Conservation (phyloP, 495 filamentous ascomycete species). For the Hyaloscypha variabilis region DNA sequence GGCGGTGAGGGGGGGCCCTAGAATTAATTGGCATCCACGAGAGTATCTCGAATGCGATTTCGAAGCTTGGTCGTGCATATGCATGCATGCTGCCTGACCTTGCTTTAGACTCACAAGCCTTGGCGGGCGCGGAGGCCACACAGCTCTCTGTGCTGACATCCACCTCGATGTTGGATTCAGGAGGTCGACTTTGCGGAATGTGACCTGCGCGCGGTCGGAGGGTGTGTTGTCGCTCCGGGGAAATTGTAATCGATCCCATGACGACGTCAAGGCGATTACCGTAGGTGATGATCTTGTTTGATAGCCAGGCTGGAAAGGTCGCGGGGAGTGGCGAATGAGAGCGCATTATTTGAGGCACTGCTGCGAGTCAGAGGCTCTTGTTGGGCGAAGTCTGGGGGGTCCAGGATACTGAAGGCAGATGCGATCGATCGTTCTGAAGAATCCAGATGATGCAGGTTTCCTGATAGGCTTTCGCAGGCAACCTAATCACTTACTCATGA, state of each 20-base stretch:
- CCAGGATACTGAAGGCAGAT: background rate
- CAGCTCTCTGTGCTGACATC: background rate
- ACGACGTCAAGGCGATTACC: background rate
- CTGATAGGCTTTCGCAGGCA: conserved; percentile 1
- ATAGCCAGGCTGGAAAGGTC: background rate
- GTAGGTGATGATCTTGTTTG: conserved; percentile 5
- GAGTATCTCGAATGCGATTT: background rate
- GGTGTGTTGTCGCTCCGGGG: background rate
- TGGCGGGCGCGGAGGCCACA: background rate
- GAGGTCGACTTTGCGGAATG: background rate
- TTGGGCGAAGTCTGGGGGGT: background rate
- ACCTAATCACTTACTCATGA: conserved; percentile 1
- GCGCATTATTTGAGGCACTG: background rate
- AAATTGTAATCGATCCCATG: background rate
- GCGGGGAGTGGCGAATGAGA: background rate
- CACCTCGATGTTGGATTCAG: conserved; percentile 2
- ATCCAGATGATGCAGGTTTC: background rate
- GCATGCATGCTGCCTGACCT: background rate
- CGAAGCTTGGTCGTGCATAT: background rate
- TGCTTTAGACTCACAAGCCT: background rate
- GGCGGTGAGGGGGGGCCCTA: background rate
- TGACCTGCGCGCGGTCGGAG: background rate
- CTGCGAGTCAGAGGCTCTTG: conserved; percentile 6
- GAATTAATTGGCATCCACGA: background rate
- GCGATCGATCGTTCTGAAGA: background rate